Percentiles rank a stretch among this genome's conserved stretches.
phyloP scores from a whole-genome alignment of 257 asterid species.

The Leptodermis oblonga region DNA sequence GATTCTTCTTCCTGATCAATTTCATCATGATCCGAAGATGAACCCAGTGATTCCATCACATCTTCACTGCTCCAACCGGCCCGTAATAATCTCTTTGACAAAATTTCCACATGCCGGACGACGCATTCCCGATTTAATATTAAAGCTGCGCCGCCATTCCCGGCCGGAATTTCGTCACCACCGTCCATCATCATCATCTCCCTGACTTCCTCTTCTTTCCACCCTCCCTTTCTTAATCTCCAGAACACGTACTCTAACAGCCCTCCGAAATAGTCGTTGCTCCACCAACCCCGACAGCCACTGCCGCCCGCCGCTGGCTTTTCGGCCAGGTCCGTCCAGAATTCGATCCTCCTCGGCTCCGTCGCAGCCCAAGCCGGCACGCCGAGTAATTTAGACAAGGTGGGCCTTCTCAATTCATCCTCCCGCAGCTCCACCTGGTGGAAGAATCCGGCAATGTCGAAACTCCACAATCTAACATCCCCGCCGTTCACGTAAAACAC shows the following conservation, averaged over 20 bases:
- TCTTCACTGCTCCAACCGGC: conserved; percentile 90
- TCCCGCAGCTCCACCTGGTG: conserved; percentile 45
- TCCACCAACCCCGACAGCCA: conserved; percentile 47
- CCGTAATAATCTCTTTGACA: conserved; percentile 46
- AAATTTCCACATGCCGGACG: conserved; percentile 39
- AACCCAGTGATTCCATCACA: conserved; percentile 70
- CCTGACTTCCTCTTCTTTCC: conserved; percentile 85
- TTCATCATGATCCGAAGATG: neutral
- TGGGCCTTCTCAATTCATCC: conserved; percentile 25
- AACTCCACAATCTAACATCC: conserved; percentile 58
- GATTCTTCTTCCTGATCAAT: conserved; percentile 31
- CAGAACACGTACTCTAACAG: conserved; percentile 52
- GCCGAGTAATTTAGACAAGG: conserved; percentile 19
- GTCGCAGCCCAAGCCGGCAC: conserved; percentile 98
- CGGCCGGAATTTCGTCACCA: too few species aligned
- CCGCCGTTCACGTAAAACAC: conserved; percentile 66
- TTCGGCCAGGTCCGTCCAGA: conserved; percentile 63
- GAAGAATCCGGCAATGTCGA: conserved; percentile 69
- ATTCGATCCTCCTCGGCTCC: conserved; percentile 58
- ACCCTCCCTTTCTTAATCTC: conserved; percentile 73
- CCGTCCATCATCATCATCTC: conserved; percentile 90
- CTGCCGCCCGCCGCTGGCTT: conserved; percentile 26
- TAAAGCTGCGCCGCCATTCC: neutral
- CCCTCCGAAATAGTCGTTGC: conserved; percentile 46
- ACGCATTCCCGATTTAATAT: conserved; percentile 20